Conservation (phyloP, 208 protist species). For the Phytomonas sp. region DNA sequence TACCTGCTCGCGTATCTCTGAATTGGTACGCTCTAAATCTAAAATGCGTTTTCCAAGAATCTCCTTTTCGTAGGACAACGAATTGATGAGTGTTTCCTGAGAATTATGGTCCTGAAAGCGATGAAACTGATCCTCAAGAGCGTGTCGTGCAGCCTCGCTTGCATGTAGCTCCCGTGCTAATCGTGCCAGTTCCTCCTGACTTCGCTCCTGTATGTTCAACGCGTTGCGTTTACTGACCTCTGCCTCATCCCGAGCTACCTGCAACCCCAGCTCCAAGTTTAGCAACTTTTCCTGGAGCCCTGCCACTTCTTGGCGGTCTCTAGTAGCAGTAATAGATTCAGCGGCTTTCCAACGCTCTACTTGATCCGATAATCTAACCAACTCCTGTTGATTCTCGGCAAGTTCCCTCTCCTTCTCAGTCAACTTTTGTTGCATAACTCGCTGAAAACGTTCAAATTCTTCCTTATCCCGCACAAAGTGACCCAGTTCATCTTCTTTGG, state of each 20-base stretch:
- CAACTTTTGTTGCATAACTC: conserved; percentile 16
- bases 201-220: conserved; percentile 29
- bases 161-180: conserved; percentile 82
- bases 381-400: conserved; percentile 20
- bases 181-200: conserved; percentile 42
- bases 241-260: conserved; percentile 27
- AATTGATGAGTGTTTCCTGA: conserved; percentile 27
- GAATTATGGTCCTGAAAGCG: conserved; percentile 37
- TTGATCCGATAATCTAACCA: conserved; percentile 24
- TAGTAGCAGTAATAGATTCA: conserved; percentile 24
- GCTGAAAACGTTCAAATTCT: conserved; percentile 17
- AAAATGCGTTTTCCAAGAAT: conserved; percentile 50
- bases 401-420: conserved; percentile 9
- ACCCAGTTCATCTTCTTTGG: conserved; percentile 24
- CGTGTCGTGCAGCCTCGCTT: conserved; percentile 71
- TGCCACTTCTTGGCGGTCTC: conserved; percentile 22
- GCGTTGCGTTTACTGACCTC: conserved; percentile 21
- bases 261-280: conserved; percentile 22
- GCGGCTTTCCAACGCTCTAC: conserved; percentile 43
- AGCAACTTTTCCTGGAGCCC: conserved; percentile 31
- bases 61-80: conserved; percentile 61
- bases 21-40: conserved; percentile 75
- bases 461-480: conserved; percentile 19
- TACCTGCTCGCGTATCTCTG: conserved; percentile 68
- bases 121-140: conserved; percentile 67